phyloP scores from a whole-genome alignment of 768 basidiomycete genomes.

The Pleurotus eryngii region DNA sequence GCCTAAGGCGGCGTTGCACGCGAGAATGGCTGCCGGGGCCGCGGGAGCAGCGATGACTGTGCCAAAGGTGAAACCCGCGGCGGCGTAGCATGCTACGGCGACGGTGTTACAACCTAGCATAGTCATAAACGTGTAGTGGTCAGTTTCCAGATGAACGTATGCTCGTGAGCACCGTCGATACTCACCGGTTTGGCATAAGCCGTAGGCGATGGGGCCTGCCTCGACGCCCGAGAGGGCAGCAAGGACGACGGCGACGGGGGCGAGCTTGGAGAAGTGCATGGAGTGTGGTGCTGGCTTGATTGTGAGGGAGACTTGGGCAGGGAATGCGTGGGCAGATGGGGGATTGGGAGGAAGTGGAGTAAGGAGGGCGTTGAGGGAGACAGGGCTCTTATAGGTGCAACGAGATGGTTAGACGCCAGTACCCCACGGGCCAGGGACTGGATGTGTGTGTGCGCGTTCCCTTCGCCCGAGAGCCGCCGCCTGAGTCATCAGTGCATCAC shows the following conservation, averaged over 20 bases:
- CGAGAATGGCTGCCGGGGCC: slow-evolving; percentile 35
- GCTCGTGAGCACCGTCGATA: not conserved
- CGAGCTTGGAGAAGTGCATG: not conserved
- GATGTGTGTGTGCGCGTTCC: too few species aligned
- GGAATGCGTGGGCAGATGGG: too few species aligned
- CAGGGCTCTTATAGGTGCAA: too few species aligned
- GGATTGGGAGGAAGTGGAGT: too few species aligned
- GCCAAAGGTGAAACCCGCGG: slow-evolving; percentile 39
- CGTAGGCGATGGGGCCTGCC: slow-evolving; percentile 34
- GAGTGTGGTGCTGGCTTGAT: too few species aligned
- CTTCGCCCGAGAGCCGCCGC: too few species aligned
- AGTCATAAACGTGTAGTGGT: not conserved
- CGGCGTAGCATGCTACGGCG: slow-evolving; percentile 41
- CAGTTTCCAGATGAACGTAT: not conserved
- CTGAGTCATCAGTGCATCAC: too few species aligned
- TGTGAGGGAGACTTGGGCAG: too few species aligned
- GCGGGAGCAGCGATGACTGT: slow-evolving; percentile 34
- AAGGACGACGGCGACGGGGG: not conserved
- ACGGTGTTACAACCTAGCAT: slow-evolving; percentile 28
- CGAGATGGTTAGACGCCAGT: too few species aligned
- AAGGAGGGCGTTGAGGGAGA: too few species aligned
- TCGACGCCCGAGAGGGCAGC: not conserved
- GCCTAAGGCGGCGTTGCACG: slow-evolving; percentile 41
- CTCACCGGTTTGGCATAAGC: slow-evolving; percentile 40
- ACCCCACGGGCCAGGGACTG: too few species aligned